Percentiles rank a stretch among this genome's conserved stretches.
phyloP scores from a whole-genome alignment of 257 asterid species.

The Penstemon newberryi region DNA sequence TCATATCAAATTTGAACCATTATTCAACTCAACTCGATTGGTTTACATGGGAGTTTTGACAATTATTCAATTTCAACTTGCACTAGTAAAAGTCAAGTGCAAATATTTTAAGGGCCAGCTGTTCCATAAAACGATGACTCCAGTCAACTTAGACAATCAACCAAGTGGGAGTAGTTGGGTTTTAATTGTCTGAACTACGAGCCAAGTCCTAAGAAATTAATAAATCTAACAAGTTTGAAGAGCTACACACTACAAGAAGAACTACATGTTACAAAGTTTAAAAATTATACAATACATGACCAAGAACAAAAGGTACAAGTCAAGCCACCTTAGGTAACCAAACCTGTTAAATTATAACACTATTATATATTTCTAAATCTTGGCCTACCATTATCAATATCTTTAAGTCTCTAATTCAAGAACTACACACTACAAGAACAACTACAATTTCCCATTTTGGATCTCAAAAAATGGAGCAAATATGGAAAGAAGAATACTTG shows the following conservation, averaged over 20 bases:
- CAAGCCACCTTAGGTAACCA: slow-evolving; percentile 22
- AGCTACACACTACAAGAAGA: too few relatives aligned
- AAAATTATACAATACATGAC: too few relatives aligned
- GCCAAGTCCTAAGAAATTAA: not conserved
- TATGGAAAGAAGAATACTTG: slow-evolving; percentile 59
- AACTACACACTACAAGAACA: not conserved
- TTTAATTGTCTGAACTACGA: not conserved
- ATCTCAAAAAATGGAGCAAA: slow-evolving; percentile 29
- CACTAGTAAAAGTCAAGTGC: slow-evolving; percentile 14
- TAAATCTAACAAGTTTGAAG: too few relatives aligned
- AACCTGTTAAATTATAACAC: slow-evolving; percentile 9
- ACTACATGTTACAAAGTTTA: too few relatives aligned
- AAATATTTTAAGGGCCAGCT: not conserved
- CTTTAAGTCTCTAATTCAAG: not conserved
- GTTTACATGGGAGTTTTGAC: too few relatives aligned
- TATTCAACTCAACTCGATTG: too few relatives aligned
- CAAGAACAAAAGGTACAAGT: too few relatives aligned
- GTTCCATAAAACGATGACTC: not conserved
- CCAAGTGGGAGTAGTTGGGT: slow-evolving; percentile 3
- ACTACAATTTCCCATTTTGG: not conserved
- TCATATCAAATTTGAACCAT: too few relatives aligned
- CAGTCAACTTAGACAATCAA: not conserved
- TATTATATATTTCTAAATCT: slow-evolving; percentile 1
- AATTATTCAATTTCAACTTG: not conserved
- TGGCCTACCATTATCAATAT: slow-evolving; percentile 3